Evolutionary conservation across 1,139 yeast genomes (phyloP).

Genomic region (Suhomyces anneliseae): DNA sequence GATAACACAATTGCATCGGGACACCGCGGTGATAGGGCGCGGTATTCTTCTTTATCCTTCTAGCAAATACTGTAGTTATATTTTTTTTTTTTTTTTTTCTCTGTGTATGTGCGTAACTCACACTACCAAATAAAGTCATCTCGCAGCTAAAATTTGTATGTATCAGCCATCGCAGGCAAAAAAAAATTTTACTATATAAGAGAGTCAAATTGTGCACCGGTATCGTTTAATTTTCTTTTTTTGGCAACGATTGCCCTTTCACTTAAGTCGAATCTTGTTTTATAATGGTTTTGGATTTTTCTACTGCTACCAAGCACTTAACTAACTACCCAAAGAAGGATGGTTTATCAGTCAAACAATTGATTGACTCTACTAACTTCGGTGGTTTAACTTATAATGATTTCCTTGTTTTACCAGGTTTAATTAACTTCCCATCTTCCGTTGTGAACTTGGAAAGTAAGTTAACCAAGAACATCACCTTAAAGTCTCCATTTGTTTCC

Average conservation of each 20-base stretch:
- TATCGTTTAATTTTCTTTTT: slow-evolving; percentile 28
- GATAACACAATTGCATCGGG: no score
- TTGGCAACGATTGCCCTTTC: slow-evolving; percentile 47
- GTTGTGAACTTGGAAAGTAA: slow-evolving; percentile 76
- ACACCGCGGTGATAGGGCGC: no score
- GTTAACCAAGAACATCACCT: slow-evolving; percentile 85
- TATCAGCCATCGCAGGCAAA: slow-evolving; percentile 9
- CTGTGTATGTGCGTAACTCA: background rate
- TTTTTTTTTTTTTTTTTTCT: no score
- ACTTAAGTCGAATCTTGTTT: slow-evolving; percentile 9
- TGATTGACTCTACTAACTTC: slow-evolving; percentile 85
- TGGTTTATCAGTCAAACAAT: slow-evolving; percentile 79
- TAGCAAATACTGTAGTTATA: no score
- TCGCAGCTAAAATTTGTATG: background rate
- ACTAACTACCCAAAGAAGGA: slow-evolving; percentile 68
- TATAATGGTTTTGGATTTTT: slow-evolving; percentile 49
- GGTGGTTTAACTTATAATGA: slow-evolving; percentile 99
- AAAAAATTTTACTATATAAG: slow-evolving; percentile 13
- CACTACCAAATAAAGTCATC: slow-evolving; percentile 4
- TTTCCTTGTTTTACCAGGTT: slow-evolving; percentile 92
- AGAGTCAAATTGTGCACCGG: slow-evolving; percentile 1
- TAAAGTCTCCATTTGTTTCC: slow-evolving; percentile 93
- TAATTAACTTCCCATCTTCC: slow-evolving; percentile 84
- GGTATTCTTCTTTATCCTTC: no score
- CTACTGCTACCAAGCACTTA: slow-evolving; percentile 70